phyloP scores from a whole-genome alignment of 345 rosid genomes.

The Moricandia moricandioides region DNA sequence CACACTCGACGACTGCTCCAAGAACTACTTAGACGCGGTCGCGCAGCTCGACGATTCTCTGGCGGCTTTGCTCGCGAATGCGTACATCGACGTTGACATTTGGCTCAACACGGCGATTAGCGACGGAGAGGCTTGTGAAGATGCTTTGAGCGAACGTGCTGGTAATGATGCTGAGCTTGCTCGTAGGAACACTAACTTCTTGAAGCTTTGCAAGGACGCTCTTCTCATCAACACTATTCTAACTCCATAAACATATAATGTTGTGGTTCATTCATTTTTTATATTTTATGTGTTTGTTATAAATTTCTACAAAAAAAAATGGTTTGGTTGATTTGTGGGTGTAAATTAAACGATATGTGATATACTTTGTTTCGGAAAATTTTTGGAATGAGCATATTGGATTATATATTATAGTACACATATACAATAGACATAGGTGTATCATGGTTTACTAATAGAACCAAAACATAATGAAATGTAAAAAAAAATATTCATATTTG shows the following conservation, averaged over 20 bases:
- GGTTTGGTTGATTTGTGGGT: background rate
- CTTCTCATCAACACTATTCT: constrained; percentile 41
- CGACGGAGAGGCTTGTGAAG: constrained; percentile 46
- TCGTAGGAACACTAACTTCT: constrained; percentile 39
- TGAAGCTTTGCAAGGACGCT: constrained; percentile 46
- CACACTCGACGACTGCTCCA: constrained; percentile 56
- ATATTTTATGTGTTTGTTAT: constrained; percentile 1
- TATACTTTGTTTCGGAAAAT: background rate
- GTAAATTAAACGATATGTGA: constrained; percentile 10
- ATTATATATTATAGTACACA: background rate
- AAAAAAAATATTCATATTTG: no score
- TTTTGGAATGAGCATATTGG: constrained; percentile 16
- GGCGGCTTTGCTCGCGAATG: constrained; percentile 46
- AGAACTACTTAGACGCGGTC: constrained; percentile 50
- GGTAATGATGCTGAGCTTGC: constrained; percentile 31
- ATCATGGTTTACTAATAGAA: background rate
- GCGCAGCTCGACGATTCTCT: constrained; percentile 61
- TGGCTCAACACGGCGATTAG: constrained; percentile 52
- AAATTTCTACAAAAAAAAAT: background rate
- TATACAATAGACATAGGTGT: background rate
- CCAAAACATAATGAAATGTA: background rate
- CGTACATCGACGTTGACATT: constrained; percentile 34
- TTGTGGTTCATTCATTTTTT: background rate
- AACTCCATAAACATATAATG: constrained; percentile 27
- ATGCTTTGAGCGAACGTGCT: constrained; percentile 26